Percentiles rank a stretch among this genome's conserved stretches.
These are phyloP conservation scores for Solanum chacoense DNA, from an alignment of 305 asterid genomes.

Conservation along the genomic window DNA sequence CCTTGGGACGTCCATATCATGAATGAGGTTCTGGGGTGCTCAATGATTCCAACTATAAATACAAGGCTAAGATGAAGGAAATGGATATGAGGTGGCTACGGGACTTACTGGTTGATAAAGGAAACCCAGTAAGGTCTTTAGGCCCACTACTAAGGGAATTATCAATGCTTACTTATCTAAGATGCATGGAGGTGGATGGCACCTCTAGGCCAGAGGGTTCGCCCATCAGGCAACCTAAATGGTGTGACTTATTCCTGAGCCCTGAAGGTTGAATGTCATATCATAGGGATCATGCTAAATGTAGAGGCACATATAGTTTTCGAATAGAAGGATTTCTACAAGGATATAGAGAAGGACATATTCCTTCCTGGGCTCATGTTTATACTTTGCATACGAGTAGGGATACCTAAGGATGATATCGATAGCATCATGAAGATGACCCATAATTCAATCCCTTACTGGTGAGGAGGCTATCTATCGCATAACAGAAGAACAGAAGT, in stretches of 20 bases:
- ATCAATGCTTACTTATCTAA: neutral
- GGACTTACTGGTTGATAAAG: neutral
- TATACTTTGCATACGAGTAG: neutral
- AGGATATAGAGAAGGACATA: fast-evolving
- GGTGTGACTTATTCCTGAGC: neutral
- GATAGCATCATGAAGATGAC: neutral
- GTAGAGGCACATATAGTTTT: neutral
- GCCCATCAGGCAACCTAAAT: neutral
- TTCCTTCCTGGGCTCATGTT: neutral
- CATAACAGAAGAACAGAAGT: neutral
- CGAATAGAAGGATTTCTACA: neutral
- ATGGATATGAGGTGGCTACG: neutral
- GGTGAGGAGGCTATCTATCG: neutral
- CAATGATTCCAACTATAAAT: neutral
- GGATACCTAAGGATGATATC: neutral
- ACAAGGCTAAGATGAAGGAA: neutral
- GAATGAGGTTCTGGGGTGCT: neutral
- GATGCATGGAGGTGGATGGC: neutral
- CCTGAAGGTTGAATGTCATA: neutral
- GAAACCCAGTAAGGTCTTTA: neutral
- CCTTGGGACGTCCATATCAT: neutral
- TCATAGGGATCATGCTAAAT: neutral
- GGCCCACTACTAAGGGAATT: neutral
- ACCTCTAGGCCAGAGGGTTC: neutral
- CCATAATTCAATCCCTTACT: neutral